These are phyloP conservation scores for Bretziella fagacearum DNA, from an alignment of 2,329 filamentous ascomycete species.

Conservation along the genomic window DNA sequence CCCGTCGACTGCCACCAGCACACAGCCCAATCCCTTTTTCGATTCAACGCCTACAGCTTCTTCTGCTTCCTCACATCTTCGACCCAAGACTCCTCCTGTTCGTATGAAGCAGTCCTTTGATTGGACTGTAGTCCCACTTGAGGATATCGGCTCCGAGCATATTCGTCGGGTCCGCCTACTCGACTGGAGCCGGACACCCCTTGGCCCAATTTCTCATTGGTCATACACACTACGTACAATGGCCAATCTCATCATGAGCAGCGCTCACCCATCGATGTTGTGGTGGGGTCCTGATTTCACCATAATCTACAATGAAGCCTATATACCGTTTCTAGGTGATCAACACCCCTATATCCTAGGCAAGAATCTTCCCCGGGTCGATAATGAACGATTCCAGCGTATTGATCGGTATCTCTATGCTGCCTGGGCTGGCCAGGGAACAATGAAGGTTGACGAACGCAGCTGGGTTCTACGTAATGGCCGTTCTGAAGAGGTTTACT, in stretches of 20 bases:
- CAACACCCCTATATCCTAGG: conserved; percentile 69
- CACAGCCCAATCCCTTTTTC: not conserved
- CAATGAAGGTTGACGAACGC: conserved; percentile 69
- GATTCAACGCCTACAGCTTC: not conserved
- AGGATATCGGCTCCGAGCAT: conserved; percentile 47
- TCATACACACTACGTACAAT: conserved; percentile 53
- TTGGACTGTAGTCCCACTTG: conserved; percentile 57
- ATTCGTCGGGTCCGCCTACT: conserved; percentile 54
- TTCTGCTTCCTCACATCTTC: not conserved
- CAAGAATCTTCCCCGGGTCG: conserved; percentile 47
- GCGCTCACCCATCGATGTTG: conserved; percentile 56
- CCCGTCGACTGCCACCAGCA: not conserved
- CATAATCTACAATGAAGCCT: conserved; percentile 58
- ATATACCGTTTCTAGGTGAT: conserved; percentile 52
- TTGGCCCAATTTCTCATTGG: conserved; percentile 65
- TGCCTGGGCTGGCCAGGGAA: conserved; percentile 55
- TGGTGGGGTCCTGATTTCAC: conserved; percentile 61
- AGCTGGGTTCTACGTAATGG: conserved; percentile 54
- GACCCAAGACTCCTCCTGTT: not conserved
- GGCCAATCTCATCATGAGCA: conserved; percentile 69
- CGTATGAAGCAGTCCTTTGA: conserved; percentile 38
- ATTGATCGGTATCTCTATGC: conserved; percentile 50
- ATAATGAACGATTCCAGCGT: conserved; percentile 59
- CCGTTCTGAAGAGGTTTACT: conserved; percentile 63
- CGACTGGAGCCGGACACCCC: conserved; percentile 55